Conservation (phyloP, 2,329 filamentous ascomycete genomes). For the Phoma herbarum region DNA sequence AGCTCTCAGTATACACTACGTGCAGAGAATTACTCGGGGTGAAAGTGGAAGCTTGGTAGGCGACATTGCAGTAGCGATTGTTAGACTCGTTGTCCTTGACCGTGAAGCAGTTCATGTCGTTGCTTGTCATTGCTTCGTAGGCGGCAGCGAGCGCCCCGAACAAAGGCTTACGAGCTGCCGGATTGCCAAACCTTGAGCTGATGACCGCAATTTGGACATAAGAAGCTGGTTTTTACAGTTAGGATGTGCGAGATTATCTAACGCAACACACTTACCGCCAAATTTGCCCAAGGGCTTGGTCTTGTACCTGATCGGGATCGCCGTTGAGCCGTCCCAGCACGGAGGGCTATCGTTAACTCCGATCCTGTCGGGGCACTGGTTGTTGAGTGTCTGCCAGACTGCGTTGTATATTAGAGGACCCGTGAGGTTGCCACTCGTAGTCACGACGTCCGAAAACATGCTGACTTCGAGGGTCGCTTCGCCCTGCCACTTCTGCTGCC, state of each 20-base stretch:
- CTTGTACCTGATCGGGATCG: background rate
- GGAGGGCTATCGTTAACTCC: background rate
- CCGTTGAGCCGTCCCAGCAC: background rate
- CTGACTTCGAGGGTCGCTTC: conserved; percentile 5
- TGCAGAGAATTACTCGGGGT: background rate
- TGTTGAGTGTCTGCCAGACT: background rate
- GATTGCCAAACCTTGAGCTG: background rate
- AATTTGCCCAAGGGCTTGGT: background rate
- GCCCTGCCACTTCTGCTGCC: background rate
- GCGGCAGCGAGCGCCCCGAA: conserved; percentile 9
- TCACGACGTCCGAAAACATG: background rate
- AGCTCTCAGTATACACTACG: background rate
- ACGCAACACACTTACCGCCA: background rate
- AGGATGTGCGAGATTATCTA: background rate
- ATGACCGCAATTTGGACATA: background rate
- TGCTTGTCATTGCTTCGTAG: background rate
- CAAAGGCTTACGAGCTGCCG: background rate
- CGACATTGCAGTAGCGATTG: conserved; percentile 6
- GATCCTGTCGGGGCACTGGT: background rate
- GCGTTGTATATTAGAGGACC: background rate
- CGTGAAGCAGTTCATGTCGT: conserved; percentile 5
- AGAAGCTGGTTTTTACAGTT: background rate
- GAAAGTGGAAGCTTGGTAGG: background rate
- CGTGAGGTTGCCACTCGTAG: conserved; percentile 7
- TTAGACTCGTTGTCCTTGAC: background rate